phyloP scores from a whole-genome alignment of 805 yeast species.

The Diddensiella santjacobensis region DNA sequence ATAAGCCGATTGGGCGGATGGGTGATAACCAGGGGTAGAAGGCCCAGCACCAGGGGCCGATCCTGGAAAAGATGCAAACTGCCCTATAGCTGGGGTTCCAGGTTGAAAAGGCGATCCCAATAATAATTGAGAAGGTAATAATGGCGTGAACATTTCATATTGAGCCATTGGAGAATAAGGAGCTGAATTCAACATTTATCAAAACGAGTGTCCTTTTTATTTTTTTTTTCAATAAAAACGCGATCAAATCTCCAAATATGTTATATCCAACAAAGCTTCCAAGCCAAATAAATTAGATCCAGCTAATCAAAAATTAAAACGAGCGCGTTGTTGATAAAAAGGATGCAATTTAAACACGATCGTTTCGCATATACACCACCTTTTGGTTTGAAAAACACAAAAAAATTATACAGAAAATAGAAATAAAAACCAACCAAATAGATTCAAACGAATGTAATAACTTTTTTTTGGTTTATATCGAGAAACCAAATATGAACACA shows the following conservation, averaged over 20 bases:
- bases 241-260: not conserved
- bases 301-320: not conserved
- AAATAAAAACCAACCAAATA: conserved; percentile 3
- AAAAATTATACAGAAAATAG: conserved; percentile 2
- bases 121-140: conserved; percentile 35
- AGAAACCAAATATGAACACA: not conserved
- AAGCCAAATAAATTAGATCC: not conserved
- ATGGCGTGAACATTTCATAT: conserved; percentile 32
- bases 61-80: conserved; percentile 24
- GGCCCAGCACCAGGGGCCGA: conserved; percentile 10
- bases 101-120: conserved; percentile 37
- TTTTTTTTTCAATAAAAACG: conserved; percentile 3
- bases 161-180: conserved; percentile 27
- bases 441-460: conserved; percentile 3
- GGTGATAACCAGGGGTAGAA: conserved; percentile 7
- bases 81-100: conserved; percentile 32
- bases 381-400: conserved; percentile 1
- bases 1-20: conserved; percentile 4
- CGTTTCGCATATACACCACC: not conserved
- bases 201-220: conserved; percentile 2
- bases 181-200: conserved; percentile 3
- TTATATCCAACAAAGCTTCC: not conserved
- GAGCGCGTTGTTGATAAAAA: not conserved
- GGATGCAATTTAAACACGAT: not conserved
- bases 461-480: not conserved